Percentiles rank a stretch among this genome's conserved stretches.
Evolutionary conservation across 176 grass and related monocot species (phyloP).

Genomic region (Musa itinerans): DNA sequence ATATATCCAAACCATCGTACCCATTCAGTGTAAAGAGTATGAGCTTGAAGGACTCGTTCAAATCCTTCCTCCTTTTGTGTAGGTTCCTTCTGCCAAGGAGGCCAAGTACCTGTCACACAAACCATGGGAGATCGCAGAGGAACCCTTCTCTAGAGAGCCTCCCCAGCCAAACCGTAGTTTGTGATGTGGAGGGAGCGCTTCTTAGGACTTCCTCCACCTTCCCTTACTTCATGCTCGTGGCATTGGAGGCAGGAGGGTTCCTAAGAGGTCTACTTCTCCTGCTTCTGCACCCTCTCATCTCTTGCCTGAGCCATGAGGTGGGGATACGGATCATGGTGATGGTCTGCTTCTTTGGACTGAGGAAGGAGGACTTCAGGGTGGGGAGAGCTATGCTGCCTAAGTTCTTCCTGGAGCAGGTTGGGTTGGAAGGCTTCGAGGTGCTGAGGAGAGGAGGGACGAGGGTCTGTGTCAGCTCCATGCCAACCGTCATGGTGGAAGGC

Average conservation of each 20-base stretch:
- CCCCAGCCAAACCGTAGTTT: conserved; percentile 37
- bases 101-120: conserved; percentile 17
- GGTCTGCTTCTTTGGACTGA: conserved; percentile 53
- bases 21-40: conserved; percentile 1
- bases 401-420: conserved; percentile 67
- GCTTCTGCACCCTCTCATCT: conserved; percentile 42
- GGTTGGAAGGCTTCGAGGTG: conserved; percentile 49
- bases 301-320: conserved; percentile 32
- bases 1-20: too few species aligned
- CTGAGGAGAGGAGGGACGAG: conserved; percentile 17
- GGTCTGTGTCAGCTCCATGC: conserved; percentile 45
- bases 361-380: conserved; percentile 34
- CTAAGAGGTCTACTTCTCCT: conserved; percentile 63
- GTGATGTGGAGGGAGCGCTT: conserved; percentile 65
- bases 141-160: conserved; percentile 6
- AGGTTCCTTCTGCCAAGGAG: conserved; percentile 23
- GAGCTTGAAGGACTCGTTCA: conserved; percentile 37
- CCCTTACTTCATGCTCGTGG: conserved; percentile 77
- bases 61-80: conserved; percentile 33
- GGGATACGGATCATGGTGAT: conserved; percentile 43
- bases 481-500: conserved; percentile 53
- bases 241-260: conserved; percentile 65
- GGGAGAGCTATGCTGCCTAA: conserved; percentile 54
- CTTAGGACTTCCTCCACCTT: conserved; percentile 57
- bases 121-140: conserved; percentile 15